Evolutionary conservation across 768 basidiomycete genomes (phyloP).

Genomic region (Tricholoma terreum): DNA sequence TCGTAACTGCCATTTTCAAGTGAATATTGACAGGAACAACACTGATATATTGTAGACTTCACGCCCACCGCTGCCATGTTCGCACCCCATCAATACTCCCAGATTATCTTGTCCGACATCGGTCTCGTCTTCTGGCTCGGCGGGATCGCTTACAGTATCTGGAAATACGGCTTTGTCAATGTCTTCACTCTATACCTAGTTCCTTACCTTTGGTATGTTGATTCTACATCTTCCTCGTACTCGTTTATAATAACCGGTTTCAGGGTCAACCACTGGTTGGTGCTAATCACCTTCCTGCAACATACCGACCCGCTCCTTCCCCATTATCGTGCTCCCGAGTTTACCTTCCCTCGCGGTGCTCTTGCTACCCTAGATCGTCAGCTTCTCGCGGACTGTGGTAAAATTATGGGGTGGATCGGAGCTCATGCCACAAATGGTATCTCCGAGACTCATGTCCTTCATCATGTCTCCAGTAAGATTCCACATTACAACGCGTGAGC

Average conservation of each 20-base stretch:
- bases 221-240: neutral
- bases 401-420: slow-evolving; percentile 82
- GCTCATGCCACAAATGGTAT: slow-evolving; percentile 86
- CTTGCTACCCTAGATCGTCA: slow-evolving; percentile 87
- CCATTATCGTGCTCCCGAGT: slow-evolving; percentile 86
- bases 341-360: slow-evolving; percentile 93
- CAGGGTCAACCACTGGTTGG: slow-evolving; percentile 92
- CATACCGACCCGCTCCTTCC: slow-evolving; percentile 95
- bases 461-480: slow-evolving; percentile 93
- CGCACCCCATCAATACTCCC: slow-evolving; percentile 69
- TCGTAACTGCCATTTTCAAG: slow-evolving; percentile 48
- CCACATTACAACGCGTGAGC: slow-evolving; percentile 87
- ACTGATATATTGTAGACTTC: slow-evolving; percentile 51
- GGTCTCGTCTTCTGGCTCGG: slow-evolving; percentile 76
- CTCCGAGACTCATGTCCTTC: slow-evolving; percentile 89
- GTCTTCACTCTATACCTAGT: slow-evolving; percentile 80
- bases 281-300: slow-evolving; percentile 95
- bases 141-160: slow-evolving; percentile 52
- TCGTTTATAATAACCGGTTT: neutral
- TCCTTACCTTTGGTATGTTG: slow-evolving; percentile 80
- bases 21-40: neutral
- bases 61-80: slow-evolving; percentile 77
- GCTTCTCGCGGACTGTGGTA: slow-evolving; percentile 75
- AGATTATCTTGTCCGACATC: slow-evolving; percentile 80
- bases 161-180: slow-evolving; percentile 61